phyloP scores from a whole-genome alignment of 116 monocot genomes.

The Papilionanthe hybrid region DNA sequence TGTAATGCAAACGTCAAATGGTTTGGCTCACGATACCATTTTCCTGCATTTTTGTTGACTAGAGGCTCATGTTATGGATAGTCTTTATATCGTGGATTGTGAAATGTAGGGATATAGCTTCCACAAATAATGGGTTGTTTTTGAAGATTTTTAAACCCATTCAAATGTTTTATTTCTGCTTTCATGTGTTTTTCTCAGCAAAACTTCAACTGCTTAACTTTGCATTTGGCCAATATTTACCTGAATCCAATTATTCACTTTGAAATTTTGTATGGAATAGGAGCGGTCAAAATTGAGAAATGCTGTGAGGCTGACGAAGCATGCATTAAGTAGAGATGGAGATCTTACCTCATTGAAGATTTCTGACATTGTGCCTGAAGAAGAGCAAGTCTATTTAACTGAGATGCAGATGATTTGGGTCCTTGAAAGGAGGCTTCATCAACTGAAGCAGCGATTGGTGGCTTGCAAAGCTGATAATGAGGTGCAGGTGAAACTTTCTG shows the following conservation, averaged over 20 bases:
- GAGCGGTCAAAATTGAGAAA: slow-evolving; percentile 8
- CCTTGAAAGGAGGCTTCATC: slow-evolving; percentile 48
- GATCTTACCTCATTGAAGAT: neutral
- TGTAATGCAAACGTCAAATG: too few species aligned
- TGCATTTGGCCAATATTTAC: too few species aligned
- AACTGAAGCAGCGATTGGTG: slow-evolving; percentile 38
- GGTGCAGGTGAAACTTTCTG: neutral
- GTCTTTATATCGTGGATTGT: too few species aligned
- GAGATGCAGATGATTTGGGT: slow-evolving; percentile 42
- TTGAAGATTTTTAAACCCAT: too few species aligned
- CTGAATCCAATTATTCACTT: too few species aligned
- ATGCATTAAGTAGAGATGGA: neutral
- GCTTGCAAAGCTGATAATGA: slow-evolving; percentile 5
- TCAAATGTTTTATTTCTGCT: too few species aligned
- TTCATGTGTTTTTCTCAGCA: neutral
- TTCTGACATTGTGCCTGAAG: neutral
- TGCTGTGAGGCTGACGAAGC: slow-evolving; percentile 1
- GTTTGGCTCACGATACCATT: too few species aligned
- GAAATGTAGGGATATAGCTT: too few species aligned
- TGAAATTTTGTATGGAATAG: slow-evolving; percentile 14
- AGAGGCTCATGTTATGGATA: too few species aligned
- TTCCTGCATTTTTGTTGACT: too few species aligned
- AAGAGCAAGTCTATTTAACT: slow-evolving; percentile 17
- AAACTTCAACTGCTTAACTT: neutral
- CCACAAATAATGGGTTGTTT: too few species aligned